Evolutionary conservation across 1,284 basidiomycete genomes (phyloP).

Genomic region (Microstroma glucosiphilum): DNA sequence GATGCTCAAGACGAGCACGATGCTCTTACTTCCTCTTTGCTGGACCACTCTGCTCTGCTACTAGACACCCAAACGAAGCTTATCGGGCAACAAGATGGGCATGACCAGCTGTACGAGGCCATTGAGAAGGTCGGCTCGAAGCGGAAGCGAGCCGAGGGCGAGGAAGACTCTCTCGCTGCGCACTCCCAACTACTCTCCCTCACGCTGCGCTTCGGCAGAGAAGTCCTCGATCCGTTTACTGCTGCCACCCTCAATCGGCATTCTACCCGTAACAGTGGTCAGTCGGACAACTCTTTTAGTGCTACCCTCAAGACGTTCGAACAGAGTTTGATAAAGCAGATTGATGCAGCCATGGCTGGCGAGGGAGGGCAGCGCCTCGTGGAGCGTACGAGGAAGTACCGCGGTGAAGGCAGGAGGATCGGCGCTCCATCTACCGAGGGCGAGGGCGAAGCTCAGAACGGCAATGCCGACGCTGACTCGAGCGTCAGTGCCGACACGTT

Average conservation of each 20-base stretch:
- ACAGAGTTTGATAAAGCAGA: constrained; percentile 31
- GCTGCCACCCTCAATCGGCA: background rate
- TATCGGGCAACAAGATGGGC: background rate
- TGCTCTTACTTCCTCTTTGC: background rate
- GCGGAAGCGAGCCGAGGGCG: constrained; percentile 1
- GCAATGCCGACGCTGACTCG: constrained; percentile 7
- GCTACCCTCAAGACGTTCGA: constrained; percentile 33
- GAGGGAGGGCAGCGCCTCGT: constrained; percentile 36
- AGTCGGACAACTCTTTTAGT: constrained; percentile 20
- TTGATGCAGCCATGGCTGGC: constrained; percentile 32
- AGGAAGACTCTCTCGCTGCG: background rate
- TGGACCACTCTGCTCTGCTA: background rate
- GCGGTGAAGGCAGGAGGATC: constrained; percentile 21
- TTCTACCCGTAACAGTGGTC: background rate
- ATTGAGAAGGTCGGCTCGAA: background rate
- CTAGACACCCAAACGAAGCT: too few relatives aligned
- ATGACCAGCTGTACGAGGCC: background rate
- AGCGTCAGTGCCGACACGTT: constrained; percentile 32
- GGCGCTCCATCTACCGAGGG: background rate
- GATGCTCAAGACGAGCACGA: background rate
- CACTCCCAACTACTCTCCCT: background rate
- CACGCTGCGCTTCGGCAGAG: background rate
- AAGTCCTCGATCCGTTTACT: background rate
- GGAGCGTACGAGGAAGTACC: constrained; percentile 36
- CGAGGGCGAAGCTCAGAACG: background rate